phyloP scores from a whole-genome alignment of 768 basidiomycete genomes.

The Austroboletus eburneus region DNA sequence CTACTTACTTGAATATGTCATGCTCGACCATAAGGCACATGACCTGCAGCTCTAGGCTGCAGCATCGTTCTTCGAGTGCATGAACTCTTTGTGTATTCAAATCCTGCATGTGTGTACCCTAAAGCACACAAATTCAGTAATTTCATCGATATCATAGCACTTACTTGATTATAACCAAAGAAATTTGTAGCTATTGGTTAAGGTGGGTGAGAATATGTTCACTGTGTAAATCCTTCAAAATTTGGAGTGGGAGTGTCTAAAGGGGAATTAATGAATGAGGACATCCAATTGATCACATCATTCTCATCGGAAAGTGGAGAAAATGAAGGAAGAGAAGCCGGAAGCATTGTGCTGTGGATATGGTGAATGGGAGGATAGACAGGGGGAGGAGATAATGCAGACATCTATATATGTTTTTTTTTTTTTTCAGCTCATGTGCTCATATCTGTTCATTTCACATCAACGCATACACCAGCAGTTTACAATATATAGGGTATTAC shows the following conservation, averaged over 20 bases:
- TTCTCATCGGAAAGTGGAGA: background rate
- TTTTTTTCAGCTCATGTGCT: too few relatives aligned
- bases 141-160: background rate
- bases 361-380: too few relatives aligned
- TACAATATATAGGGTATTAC: too few relatives aligned
- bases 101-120: slow-evolving; percentile 6
- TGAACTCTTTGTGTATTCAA: background rate
- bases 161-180: background rate
- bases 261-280: too few relatives aligned
- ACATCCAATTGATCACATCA: background rate
- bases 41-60: background rate
- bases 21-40: background rate
- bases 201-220: background rate
- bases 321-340: background rate
- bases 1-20: too few relatives aligned
- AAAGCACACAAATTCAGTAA: background rate
- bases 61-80: background rate
- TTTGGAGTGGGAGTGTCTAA: background rate
- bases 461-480: too few relatives aligned
- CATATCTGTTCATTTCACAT: too few relatives aligned
- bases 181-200: background rate
- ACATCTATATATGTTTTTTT: too few relatives aligned
- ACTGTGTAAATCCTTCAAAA: background rate
- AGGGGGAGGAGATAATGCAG: too few relatives aligned
- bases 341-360: too few relatives aligned